phyloP scores from a whole-genome alignment of 2,329 filamentous ascomycete genomes.

The Epicoccum nigrum region DNA sequence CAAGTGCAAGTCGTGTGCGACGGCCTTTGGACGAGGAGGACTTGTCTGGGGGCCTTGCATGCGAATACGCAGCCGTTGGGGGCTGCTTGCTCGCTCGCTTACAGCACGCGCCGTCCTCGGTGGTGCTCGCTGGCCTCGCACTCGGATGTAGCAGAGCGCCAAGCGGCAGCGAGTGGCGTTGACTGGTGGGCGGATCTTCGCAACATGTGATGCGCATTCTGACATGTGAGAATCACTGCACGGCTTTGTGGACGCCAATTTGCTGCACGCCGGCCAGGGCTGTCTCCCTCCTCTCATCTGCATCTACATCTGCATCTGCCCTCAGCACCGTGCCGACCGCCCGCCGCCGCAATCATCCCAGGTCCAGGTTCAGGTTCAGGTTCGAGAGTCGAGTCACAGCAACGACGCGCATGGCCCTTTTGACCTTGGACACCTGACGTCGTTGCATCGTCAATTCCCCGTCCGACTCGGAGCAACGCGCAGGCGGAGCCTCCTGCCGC shows the following conservation, averaged over 20 bases:
- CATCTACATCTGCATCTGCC: no score
- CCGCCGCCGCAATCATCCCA: neutral
- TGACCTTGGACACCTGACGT: conserved; percentile 15
- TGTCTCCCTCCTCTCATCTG: conserved; percentile 10
- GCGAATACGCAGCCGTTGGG: neutral
- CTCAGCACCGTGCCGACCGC: conserved; percentile 10
- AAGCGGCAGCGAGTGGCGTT: conserved; percentile 23
- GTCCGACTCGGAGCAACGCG: conserved; percentile 11
- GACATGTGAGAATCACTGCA: conserved; percentile 33
- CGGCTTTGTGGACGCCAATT: conserved; percentile 25
- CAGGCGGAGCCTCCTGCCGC: conserved; percentile 22
- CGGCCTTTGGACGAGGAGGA: neutral
- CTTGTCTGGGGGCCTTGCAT: neutral
- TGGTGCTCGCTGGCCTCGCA: neutral
- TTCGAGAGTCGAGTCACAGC: neutral
- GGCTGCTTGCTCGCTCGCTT: neutral
- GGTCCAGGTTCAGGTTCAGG: no score
- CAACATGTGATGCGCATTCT: conserved; percentile 28
- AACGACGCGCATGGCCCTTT: conserved; percentile 1
- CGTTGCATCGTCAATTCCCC: conserved; percentile 19
- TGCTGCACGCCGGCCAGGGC: conserved; percentile 19
- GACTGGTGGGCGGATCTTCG: conserved; percentile 16
- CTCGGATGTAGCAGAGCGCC: conserved; percentile 10
- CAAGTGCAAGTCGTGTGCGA: conserved; percentile 6
- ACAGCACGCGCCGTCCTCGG: neutral